Evolutionary conservation across 768 basidiomycete genomes (phyloP), one percentile per base, ranked within the genome.

Genomic region (Coprinopsis cinerea): DNA sequence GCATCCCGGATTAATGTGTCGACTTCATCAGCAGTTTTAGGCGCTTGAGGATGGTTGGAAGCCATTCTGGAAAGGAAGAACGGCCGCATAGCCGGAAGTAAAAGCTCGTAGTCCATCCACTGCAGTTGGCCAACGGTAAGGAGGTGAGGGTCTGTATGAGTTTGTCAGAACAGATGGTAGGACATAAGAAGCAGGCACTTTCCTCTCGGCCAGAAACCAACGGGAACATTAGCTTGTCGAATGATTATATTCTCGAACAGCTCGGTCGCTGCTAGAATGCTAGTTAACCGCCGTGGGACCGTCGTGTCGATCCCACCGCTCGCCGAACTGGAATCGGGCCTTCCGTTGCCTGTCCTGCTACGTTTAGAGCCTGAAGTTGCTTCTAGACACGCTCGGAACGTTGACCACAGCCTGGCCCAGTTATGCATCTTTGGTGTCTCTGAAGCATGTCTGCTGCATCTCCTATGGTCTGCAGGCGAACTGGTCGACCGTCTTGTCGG

Each of bases 121-220:
- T 83, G 81, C 18, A 86, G 64, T 57, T 86, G 82, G 5, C 82
- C 84, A 43, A 83, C 75, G 20, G 81, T 83, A 28, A 85, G 71
- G 28, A 76, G 69, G 46, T 75, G 66, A 6, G 72, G 70, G 62
- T 85, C 84, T 85, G 51, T 27, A 44, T 47, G 25, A 24, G 30
- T 48, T 43, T 43, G 39, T 37, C 35, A 43, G 45, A 23, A 18
- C n/a, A 25, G 14, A 14, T 23, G n/a, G 11, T 27, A 45, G 26
- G 25, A 9, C n/a, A 36, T 35, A 40, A 49, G 14, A 20, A 30
- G 20, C 22, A 27, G 34, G 42, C 35, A 51, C 64, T 49, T 51
- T 80, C 83, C 82, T 69, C 69, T 70, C 24, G 81, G 82, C 81
- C 81, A 82, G 56, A 81, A 83, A 14, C 84, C 84, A 42, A 86